These are phyloP conservation scores for Kwoniella bestiolae DNA, from an alignment of 768 basidiomycete species.

Conservation along the genomic window DNA sequence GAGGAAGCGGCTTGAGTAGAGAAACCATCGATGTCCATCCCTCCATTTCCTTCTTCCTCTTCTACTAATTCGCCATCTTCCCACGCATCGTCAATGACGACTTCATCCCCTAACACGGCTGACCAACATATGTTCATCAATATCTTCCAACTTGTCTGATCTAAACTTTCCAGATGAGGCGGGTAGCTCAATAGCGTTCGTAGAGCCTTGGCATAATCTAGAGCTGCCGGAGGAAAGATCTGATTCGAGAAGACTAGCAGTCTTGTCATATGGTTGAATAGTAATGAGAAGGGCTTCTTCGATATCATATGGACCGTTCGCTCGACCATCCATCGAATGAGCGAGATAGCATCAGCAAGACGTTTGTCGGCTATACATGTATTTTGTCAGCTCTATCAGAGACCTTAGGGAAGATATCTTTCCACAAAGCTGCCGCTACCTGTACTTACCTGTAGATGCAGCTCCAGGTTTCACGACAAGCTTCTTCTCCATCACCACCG, in stretches of 20 bases:
- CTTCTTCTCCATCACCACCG: constrained; percentile 68
- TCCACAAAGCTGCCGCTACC: too few relatives aligned
- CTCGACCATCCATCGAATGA: constrained; percentile 75
- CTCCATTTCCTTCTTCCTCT: constrained; percentile 20
- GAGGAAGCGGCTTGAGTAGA: constrained; percentile 33
- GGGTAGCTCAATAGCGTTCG: constrained; percentile 67
- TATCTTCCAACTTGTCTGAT: constrained; percentile 68
- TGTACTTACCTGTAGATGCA: constrained; percentile 40
- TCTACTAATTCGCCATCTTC: constrained; percentile 51
- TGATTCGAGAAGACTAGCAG: constrained; percentile 64
- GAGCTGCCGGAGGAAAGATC: constrained; percentile 68
- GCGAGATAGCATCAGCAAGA: constrained; percentile 69
- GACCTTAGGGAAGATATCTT: too few relatives aligned
- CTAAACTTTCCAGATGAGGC: constrained; percentile 80
- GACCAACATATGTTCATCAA: constrained; percentile 77
- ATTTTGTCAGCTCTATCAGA: too few relatives aligned
- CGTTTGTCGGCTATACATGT: constrained; percentile 62
- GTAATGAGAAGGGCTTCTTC: constrained; percentile 63
- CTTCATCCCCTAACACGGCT: constrained; percentile 69
- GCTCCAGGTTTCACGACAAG: constrained; percentile 59
- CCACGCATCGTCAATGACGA: constrained; percentile 50
- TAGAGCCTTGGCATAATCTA: constrained; percentile 81
- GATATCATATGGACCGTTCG: constrained; percentile 66
- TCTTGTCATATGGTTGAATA: constrained; percentile 70
- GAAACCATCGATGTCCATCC: constrained; percentile 17